Conservation (phyloP, 1,284 basidiomycete genomes). For the Trametes versicolor region DNA sequence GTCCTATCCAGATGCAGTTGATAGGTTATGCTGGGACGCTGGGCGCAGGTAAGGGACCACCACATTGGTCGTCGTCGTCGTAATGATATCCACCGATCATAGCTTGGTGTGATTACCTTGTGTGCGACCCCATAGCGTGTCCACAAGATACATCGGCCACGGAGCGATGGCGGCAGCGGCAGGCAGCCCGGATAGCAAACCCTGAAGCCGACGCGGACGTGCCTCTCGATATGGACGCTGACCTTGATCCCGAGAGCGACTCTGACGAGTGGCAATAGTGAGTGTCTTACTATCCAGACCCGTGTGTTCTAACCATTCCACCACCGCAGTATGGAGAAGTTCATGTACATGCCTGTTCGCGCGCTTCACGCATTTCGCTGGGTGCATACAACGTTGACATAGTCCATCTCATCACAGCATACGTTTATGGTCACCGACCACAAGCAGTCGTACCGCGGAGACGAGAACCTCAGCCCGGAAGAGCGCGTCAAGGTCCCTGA, state of each 20-base stretch:
- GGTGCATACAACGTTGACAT: background rate
- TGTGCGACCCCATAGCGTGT: slow-evolving; percentile 62
- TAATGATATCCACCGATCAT: background rate
- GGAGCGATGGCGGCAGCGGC: slow-evolving; percentile 49
- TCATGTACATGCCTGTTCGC: slow-evolving; percentile 62
- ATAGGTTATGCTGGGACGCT: slow-evolving; percentile 70
- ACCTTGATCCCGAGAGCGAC: slow-evolving; percentile 60
- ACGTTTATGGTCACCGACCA: slow-evolving; percentile 74
- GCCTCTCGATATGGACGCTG: slow-evolving; percentile 47
- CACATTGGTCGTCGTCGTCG: background rate
- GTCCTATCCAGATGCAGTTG: slow-evolving; percentile 67
- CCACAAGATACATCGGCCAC: slow-evolving; percentile 56
- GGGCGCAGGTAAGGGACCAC: slow-evolving; percentile 49
- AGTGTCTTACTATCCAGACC: slow-evolving; percentile 35
- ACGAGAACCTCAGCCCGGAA: slow-evolving; percentile 45
- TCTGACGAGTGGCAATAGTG: slow-evolving; percentile 65
- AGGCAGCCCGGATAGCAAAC: slow-evolving; percentile 18
- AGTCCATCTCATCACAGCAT: slow-evolving; percentile 45
- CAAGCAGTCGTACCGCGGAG: slow-evolving; percentile 55
- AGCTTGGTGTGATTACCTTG: slow-evolving; percentile 72
- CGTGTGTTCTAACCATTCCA: background rate
- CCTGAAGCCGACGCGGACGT: background rate
- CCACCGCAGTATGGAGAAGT: slow-evolving; percentile 51
- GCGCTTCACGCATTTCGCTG: background rate
- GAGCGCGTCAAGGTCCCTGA: slow-evolving; percentile 32